Percentiles rank a stretch among this genome's conserved stretches.
phyloP scores from a whole-genome alignment of 345 rosid species.

The thale cress (Arabidopsis thaliana) region TAIR10.1 NC_003074.8:16513501-16514000 shows the following conservation, averaged over 20 bases:
- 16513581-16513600: slow-evolving; percentile 53
- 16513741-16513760: slow-evolving; percentile 71
- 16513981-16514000: slow-evolving; percentile 71
- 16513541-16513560: slow-evolving; percentile 63
- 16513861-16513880: slow-evolving; percentile 85
- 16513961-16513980: slow-evolving; percentile 72
- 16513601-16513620: slow-evolving; percentile 72
- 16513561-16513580: slow-evolving; percentile 45
- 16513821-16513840: slow-evolving; percentile 47
- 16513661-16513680: slow-evolving; percentile 11
- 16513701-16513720: not conserved
- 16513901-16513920: not conserved
- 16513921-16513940: not conserved
- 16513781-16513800: slow-evolving; percentile 54
- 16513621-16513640: slow-evolving; percentile 85
- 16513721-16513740: slow-evolving; percentile 44
- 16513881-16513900: slow-evolving; percentile 45
- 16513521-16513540: slow-evolving; percentile 57
- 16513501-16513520: slow-evolving; percentile 89
- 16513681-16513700: not conserved
- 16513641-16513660: slow-evolving; percentile 87
- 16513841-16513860: slow-evolving; percentile 59
- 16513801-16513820: slow-evolving; percentile 51
- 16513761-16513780: slow-evolving; percentile 52
- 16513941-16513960: slow-evolving; percentile 48